Conservation (phyloP, 164 flowering plant species). For the Tetrastigma voinierianum region DNA sequence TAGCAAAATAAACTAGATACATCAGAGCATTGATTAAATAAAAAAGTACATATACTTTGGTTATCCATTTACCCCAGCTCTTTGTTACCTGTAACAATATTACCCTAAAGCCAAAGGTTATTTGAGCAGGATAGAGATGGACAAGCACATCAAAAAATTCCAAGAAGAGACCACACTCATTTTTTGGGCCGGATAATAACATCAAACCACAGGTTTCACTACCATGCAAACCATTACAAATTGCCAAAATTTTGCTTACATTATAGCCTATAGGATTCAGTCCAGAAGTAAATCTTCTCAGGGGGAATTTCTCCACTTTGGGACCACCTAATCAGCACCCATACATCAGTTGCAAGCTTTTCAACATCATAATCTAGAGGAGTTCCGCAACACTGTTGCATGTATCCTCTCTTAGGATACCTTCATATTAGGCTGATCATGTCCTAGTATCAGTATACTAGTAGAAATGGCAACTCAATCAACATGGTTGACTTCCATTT, state of each 20-base stretch:
- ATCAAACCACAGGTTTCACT: background rate
- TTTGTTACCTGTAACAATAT: background rate
- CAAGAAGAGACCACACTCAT: background rate
- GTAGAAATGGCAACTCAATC: background rate
- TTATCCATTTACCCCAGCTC: background rate
- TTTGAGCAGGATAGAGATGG: background rate
- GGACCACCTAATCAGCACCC: background rate
- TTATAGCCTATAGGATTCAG: background rate
- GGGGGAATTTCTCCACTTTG: too few relatives aligned
- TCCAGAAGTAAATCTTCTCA: background rate
- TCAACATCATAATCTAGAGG: background rate
- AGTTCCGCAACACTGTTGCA: background rate
- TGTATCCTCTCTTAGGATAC: background rate
- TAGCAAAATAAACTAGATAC: background rate
- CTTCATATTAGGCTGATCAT: background rate
- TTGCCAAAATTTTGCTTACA: background rate
- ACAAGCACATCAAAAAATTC: background rate
- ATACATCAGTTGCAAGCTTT: background rate
- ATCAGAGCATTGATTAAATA: background rate
- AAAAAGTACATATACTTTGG: background rate
- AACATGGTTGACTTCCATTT: background rate
- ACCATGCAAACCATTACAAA: background rate
- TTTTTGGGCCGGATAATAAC: background rate
- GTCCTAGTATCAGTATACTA: too few relatives aligned
- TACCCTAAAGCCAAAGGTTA: background rate